phyloP scores from a whole-genome alignment of 78 protist species.

The Creolimax fragrantissima region DNA sequence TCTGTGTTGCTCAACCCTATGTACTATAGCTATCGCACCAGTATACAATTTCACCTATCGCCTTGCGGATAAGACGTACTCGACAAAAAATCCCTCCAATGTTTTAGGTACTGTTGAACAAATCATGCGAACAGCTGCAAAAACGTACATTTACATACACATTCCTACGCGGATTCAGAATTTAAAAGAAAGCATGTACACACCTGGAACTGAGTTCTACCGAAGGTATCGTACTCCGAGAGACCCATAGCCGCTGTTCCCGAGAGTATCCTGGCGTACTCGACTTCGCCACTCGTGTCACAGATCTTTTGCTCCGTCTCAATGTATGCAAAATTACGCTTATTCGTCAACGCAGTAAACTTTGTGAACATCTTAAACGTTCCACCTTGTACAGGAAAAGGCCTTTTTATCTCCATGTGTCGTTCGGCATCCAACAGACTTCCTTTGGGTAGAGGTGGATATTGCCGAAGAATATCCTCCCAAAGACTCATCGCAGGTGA shows the following conservation, averaged over 20 bases:
- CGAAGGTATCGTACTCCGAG: background rate
- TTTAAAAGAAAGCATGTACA: background rate
- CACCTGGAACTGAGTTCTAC: background rate
- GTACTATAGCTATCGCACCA: too few relatives aligned
- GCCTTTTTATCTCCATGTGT: background rate
- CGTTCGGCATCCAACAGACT: background rate
- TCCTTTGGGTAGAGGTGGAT: background rate
- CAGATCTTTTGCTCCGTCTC: background rate
- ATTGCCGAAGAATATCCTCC: background rate
- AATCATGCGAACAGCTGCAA: too few relatives aligned
- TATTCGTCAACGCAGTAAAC: background rate
- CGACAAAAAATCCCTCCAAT: too few relatives aligned
- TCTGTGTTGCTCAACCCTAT: too few relatives aligned
- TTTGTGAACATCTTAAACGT: background rate
- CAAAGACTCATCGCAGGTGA: background rate
- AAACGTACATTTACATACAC: too few relatives aligned
- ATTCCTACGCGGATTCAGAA: too few relatives aligned
- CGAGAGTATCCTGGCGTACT: background rate
- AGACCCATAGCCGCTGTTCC: background rate
- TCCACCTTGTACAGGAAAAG: background rate
- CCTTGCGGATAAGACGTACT: too few relatives aligned
- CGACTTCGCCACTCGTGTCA: background rate
- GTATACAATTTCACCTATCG: too few relatives aligned
- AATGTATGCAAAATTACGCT: background rate
- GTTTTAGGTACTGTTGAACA: too few relatives aligned